These are phyloP conservation scores for Coprinellus micaceus DNA, from an alignment of 768 basidiomycete species.

Conservation along the genomic window DNA sequence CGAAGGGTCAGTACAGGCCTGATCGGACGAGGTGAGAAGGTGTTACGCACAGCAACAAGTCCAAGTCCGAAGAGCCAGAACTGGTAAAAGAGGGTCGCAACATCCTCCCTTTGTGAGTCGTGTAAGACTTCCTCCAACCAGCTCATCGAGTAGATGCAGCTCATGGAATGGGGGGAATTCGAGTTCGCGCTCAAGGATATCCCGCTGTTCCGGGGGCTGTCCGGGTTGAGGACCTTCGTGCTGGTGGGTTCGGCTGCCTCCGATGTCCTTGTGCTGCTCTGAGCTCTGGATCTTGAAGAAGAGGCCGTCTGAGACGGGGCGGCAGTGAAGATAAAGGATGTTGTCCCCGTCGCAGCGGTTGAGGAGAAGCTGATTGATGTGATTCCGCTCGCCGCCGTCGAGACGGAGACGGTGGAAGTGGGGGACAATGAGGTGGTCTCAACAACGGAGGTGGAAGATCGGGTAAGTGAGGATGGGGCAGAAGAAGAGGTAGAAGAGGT, in stretches of 20 bases:
- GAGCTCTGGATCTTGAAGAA: too few species aligned
- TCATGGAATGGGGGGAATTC: constrained; percentile 2
- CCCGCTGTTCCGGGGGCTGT: background rate
- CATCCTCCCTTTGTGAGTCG: constrained; percentile 43
- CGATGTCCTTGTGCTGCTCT: too few species aligned
- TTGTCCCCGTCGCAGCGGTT: too few species aligned
- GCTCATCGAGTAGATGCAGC: constrained; percentile 40
- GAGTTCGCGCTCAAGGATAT: background rate
- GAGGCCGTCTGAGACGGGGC: too few species aligned
- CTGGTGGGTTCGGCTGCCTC: background rate
- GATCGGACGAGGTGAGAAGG: too few species aligned
- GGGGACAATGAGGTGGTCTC: too few species aligned
- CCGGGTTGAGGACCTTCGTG: background rate
- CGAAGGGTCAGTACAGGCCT: too few species aligned
- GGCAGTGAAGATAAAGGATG: too few species aligned
- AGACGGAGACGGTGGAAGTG: too few species aligned
- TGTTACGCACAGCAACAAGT: constrained; percentile 40
- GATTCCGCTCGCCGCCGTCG: background rate
- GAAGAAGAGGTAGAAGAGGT: too few species aligned
- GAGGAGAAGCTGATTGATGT: background rate
- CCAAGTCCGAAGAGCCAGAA: constrained; percentile 46
- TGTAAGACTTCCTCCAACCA: constrained; percentile 42
- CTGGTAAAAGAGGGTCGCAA: constrained; percentile 42
- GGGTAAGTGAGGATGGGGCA: too few species aligned
- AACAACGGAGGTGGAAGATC: too few species aligned